These are phyloP conservation scores for Batkoa obscura DNA, from an alignment of 371 early-diverging fungal species.

Conservation along the genomic window DNA sequence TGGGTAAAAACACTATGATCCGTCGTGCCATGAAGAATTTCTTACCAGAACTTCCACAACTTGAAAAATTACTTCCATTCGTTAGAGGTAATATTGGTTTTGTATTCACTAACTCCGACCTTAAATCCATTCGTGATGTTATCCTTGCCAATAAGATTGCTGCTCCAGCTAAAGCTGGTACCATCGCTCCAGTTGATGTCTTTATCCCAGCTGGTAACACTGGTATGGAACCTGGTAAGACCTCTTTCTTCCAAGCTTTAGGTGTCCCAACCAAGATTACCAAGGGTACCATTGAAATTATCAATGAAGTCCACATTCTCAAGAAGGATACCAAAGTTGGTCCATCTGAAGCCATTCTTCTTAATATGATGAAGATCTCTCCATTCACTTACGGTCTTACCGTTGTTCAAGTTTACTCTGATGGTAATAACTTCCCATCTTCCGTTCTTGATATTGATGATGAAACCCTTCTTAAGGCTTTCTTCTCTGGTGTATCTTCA, in stretches of 20 bases:
- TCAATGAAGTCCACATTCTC: conserved; percentile 87
- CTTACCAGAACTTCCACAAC: conserved; percentile 61
- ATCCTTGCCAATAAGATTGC: conserved; percentile 86
- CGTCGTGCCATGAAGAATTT: conserved; percentile 83
- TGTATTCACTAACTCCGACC: conserved; percentile 97
- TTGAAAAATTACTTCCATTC: conserved; percentile 65
- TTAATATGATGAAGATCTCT: conserved; percentile 99
- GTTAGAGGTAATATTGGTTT: conserved; percentile 97
- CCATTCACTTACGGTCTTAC: conserved; percentile 99
- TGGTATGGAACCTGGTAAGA: conserved; percentile 99
- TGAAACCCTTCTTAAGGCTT: conserved; percentile 52
- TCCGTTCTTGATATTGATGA: conserved; percentile 88
- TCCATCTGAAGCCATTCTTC: conserved; percentile 95
- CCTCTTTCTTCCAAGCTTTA: conserved; percentile 99
- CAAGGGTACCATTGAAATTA: conserved; percentile 99
- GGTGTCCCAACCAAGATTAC: conserved; percentile 99
- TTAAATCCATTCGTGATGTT: conserved; percentile 85
- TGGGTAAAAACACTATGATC: conserved; percentile 99
- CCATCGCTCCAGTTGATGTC: conserved; percentile 93
- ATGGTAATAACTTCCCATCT: conserved; percentile 82
- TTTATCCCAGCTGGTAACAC: conserved; percentile 96
- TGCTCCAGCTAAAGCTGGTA: conserved; percentile 98
- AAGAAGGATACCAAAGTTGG: conserved; percentile 88
- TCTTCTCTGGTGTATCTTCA: conserved; percentile 61
- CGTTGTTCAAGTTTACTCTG: conserved; percentile 86